Evolutionary conservation across 2,329 filamentous ascomycete genomes (phyloP).

Genomic region (Leptographium lundbergii): DNA sequence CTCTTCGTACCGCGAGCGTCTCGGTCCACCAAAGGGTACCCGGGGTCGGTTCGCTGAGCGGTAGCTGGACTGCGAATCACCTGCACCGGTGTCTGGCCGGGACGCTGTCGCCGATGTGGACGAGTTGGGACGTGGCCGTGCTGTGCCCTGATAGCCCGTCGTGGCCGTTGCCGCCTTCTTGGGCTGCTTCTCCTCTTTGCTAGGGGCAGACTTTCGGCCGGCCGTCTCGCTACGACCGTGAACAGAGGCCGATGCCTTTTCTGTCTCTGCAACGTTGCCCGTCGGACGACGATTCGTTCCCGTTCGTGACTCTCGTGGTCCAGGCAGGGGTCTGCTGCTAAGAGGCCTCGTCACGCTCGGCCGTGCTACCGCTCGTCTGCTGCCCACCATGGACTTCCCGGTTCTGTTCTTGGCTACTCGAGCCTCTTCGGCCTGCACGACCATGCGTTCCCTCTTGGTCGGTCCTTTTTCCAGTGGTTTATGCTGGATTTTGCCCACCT

Average conservation of each 20-base stretch:
- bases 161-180: conserved; percentile 51
- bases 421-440: conserved; percentile 29
- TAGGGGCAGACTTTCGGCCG: conserved; percentile 15
- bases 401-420: conserved; percentile 10
- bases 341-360: neutral
- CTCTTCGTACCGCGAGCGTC: conserved; percentile 39
- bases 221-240: neutral
- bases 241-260: neutral
- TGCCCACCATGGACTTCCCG: neutral
- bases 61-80: neutral
- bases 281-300: neutral
- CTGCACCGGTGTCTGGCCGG: neutral
- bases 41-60: conserved; percentile 1
- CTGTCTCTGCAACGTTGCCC: neutral
- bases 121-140: conserved; percentile 37
- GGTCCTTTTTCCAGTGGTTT: conserved; percentile 56
- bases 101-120: conserved; percentile 21
- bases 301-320: neutral
- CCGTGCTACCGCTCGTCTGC: neutral
- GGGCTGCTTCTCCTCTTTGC: conserved; percentile 39
- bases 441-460: conserved; percentile 40
- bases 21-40: conserved; percentile 7
- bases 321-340: neutral
- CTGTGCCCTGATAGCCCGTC: conserved; percentile 53
- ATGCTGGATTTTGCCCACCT: conserved; percentile 60